Conservation (phyloP, 2,329 filamentous ascomycete species). For the Scytalidium sp. region DNA sequence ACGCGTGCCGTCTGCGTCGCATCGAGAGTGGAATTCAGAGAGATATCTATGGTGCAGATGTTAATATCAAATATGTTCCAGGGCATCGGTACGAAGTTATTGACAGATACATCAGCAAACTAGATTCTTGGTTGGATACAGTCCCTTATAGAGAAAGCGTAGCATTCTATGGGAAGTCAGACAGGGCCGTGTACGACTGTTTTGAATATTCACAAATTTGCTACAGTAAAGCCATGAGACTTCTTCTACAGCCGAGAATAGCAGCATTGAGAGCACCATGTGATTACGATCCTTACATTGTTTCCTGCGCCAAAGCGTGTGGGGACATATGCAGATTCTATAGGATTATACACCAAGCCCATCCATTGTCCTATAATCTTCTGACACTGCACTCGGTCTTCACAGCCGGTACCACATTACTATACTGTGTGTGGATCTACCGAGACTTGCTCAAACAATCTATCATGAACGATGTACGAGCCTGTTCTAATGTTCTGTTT, state of each 20-base stretch:
- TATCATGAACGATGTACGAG: constrained; percentile 25
- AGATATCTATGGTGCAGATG: constrained; percentile 7
- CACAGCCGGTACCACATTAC: constrained; percentile 24
- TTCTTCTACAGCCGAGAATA: constrained; percentile 20
- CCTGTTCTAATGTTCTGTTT: constrained; percentile 22
- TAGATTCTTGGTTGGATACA: constrained; percentile 2
- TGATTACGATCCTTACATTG: background rate
- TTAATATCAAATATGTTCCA: background rate
- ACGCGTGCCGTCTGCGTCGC: constrained; percentile 3
- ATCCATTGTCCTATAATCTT: constrained; percentile 24
- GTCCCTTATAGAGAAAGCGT: constrained; percentile 4
- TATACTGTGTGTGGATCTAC: constrained; percentile 28
- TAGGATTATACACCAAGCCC: constrained; percentile 27
- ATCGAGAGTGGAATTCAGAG: constrained; percentile 12
- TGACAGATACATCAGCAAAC: background rate
- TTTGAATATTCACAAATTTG: constrained; percentile 12
- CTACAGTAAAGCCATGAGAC: constrained; percentile 22
- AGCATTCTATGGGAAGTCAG: background rate
- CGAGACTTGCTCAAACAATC: constrained; percentile 17
- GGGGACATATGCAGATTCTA: constrained; percentile 26
- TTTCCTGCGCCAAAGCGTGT: constrained; percentile 22
- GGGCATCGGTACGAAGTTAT: background rate
- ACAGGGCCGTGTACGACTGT: constrained; percentile 1
- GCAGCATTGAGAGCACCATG: background rate
- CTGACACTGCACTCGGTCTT: constrained; percentile 28